Percentiles rank a stretch among this genome's conserved stretches.
Evolutionary conservation across 352 stramenopile genomes (phyloP).

Genomic region (Peronospora belbahrii): DNA sequence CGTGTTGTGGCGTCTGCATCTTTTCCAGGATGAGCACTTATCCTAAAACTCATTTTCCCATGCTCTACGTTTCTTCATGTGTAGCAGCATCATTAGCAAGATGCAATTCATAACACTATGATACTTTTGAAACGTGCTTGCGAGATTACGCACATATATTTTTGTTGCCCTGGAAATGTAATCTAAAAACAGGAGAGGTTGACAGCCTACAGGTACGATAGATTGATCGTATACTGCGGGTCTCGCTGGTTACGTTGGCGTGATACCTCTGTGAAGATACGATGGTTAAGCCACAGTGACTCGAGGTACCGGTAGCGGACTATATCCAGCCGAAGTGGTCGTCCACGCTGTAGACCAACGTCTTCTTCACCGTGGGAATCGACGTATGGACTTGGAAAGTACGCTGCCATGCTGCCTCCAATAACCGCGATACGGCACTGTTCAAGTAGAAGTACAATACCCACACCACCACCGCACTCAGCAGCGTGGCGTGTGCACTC

Average conservation of each 20-base stretch:
- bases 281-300: slow-evolving; percentile 78
- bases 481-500: slow-evolving; percentile 81
- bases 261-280: slow-evolving; percentile 80
- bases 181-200: neutral
- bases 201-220: slow-evolving; percentile 70
- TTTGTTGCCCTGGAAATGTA: neutral
- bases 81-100: slow-evolving; percentile 1
- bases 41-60: slow-evolving; percentile 50
- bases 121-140: no score
- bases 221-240: slow-evolving; percentile 80
- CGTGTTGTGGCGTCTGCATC: slow-evolving; percentile 62
- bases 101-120: neutral
- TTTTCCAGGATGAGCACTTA: slow-evolving; percentile 82
- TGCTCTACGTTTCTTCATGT: slow-evolving; percentile 52
- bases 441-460: slow-evolving; percentile 76
- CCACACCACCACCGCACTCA: slow-evolving; percentile 79
- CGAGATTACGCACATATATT: neutral
- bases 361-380: slow-evolving; percentile 84
- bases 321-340: slow-evolving; percentile 68
- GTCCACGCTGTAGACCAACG: slow-evolving; percentile 65
- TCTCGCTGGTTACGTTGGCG: slow-evolving; percentile 82
- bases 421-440: slow-evolving; percentile 80
- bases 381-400: slow-evolving; percentile 83
- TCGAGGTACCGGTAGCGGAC: slow-evolving; percentile 67
- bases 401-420: slow-evolving; percentile 76